Conservation (phyloP, 2,329 filamentous ascomycete genomes). For the Nothophoma quercina region DNA sequence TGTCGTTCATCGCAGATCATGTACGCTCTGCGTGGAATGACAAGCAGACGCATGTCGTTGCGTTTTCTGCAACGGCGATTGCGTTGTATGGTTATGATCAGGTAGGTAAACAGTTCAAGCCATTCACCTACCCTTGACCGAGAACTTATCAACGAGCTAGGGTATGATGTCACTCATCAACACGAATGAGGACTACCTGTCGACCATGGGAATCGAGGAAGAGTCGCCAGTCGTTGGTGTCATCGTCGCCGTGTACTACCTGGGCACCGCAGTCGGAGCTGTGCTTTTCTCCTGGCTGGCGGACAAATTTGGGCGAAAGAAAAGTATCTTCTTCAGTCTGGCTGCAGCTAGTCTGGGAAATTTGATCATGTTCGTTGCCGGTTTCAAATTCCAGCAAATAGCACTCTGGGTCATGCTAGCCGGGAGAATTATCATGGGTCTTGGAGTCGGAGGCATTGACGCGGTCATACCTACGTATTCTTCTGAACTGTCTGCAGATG, state of each 20-base stretch:
- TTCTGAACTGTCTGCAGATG: conserved; percentile 64
- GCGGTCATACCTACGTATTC: conserved; percentile 68
- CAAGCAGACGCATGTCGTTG: conserved; percentile 59
- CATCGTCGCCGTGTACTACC: conserved; percentile 68
- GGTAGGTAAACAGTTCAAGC: no score
- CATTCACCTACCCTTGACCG: no score
- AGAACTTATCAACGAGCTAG: conserved; percentile 18
- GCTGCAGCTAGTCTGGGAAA: conserved; percentile 64
- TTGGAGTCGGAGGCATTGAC: conserved; percentile 68
- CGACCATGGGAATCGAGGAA: conserved; percentile 63
- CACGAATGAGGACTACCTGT: conserved; percentile 63
- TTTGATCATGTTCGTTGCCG: conserved; percentile 66
- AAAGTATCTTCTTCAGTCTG: conserved; percentile 63
- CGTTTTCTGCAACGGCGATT: conserved; percentile 63
- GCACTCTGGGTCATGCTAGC: conserved; percentile 59
- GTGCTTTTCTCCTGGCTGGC: conserved; percentile 64
- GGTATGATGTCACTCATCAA: conserved; percentile 64
- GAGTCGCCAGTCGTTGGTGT: conserved; percentile 64
- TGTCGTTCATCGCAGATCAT: conserved; percentile 26
- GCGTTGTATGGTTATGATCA: conserved; percentile 61
- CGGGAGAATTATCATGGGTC: conserved; percentile 62
- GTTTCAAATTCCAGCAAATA: conserved; percentile 55
- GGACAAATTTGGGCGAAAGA: conserved; percentile 63
- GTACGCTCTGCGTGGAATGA: conserved; percentile 35
- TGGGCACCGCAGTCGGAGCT: conserved; percentile 66